These are phyloP conservation scores for Sindora glabra DNA, from an alignment of 306 rosid species.

Conservation along the genomic window DNA sequence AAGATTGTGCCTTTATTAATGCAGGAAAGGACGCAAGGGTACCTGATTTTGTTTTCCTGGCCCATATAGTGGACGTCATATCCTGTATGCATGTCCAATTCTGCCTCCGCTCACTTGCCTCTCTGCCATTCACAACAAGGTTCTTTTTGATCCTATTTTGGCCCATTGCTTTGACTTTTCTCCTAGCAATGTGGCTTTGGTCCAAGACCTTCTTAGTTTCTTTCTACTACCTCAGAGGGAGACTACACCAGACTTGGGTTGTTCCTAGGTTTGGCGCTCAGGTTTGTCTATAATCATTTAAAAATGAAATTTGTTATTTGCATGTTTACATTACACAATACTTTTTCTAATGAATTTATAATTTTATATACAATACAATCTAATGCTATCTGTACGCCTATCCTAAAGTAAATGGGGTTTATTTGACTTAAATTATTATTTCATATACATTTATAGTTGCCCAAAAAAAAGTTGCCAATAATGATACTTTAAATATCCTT, in stretches of 20 bases:
- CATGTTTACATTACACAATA: too few species aligned
- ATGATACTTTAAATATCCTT: too few species aligned
- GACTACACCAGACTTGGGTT: constrained; percentile 83
- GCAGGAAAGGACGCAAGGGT: constrained; percentile 44
- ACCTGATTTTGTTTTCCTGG: constrained; percentile 87
- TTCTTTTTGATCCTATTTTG: constrained; percentile 30
- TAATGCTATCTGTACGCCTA: not conserved
- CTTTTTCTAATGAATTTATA: too few species aligned
- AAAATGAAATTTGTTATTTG: not conserved
- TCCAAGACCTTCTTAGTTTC: constrained; percentile 56
- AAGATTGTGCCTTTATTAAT: not conserved
- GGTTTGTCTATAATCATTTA: constrained; percentile 29
- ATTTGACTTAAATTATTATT: too few species aligned
- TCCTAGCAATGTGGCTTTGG: constrained; percentile 75
- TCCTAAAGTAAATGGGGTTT: not conserved
- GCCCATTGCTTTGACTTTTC: constrained; percentile 19
- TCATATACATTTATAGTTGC: too few species aligned
- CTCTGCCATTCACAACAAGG: constrained; percentile 45
- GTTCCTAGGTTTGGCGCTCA: constrained; percentile 88
- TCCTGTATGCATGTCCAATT: constrained; percentile 58
- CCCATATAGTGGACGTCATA: constrained; percentile 75
- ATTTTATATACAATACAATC: not conserved
- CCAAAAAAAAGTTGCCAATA: too few species aligned
- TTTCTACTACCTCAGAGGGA: constrained; percentile 56
- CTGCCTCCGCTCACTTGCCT: constrained; percentile 39